phyloP scores from a whole-genome alignment of 257 asterid species.

The Knoxia roxburghii region DNA sequence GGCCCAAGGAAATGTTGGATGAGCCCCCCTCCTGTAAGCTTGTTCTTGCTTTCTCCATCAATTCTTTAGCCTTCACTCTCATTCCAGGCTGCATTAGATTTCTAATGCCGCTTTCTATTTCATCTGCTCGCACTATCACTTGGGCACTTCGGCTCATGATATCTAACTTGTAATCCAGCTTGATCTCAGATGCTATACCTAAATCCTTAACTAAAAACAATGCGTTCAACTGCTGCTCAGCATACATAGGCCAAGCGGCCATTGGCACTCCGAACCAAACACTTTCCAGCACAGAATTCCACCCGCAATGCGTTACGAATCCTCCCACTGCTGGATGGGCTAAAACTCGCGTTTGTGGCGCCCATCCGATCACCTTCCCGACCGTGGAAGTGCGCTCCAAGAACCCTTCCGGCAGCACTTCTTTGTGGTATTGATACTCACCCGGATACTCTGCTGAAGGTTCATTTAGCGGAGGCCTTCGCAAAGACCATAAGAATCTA shows the following conservation, averaged over 20 bases:
- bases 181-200: conserved; percentile 24
- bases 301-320: conserved; percentile 26
- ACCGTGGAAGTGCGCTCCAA: conserved; percentile 7
- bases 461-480: background rate
- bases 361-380: conserved; percentile 29
- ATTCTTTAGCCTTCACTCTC: conserved; percentile 14
- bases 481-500: conserved; percentile 22
- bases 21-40: conserved; percentile 23
- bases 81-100: conserved; percentile 16
- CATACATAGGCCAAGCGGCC: conserved; percentile 29
- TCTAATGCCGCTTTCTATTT: conserved; percentile 20
- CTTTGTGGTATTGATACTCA: conserved; percentile 10
- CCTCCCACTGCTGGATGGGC: conserved; percentile 24
- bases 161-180: conserved; percentile 19
- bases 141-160: too few species aligned
- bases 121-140: conserved; percentile 19
- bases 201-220: conserved; percentile 19
- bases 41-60: conserved; percentile 16
- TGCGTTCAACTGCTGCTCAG: conserved; percentile 30
- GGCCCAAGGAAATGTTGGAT: conserved; percentile 8
- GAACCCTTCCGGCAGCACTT: conserved; percentile 19
- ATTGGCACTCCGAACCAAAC: conserved; percentile 27
- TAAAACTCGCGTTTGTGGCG: conserved; percentile 20
- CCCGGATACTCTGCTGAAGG: background rate
- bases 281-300: conserved; percentile 28